Conservation (phyloP, 2,329 filamentous ascomycete genomes). For the Exophiala spinifera region DNA sequence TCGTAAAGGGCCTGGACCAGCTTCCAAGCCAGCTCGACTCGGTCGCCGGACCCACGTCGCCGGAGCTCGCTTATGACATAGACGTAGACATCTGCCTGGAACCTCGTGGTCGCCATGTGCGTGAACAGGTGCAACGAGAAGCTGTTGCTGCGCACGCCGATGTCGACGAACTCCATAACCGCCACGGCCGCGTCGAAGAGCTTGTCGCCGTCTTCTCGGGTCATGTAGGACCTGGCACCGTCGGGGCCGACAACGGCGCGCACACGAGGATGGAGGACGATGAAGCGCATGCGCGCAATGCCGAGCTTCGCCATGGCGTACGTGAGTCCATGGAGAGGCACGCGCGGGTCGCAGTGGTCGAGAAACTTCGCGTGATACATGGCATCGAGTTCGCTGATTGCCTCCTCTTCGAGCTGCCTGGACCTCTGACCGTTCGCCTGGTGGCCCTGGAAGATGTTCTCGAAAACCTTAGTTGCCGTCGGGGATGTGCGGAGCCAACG, state of each 20-base stretch:
- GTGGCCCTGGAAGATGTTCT: constrained; percentile 5
- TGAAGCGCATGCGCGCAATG: constrained; percentile 14
- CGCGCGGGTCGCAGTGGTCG: constrained; percentile 10
- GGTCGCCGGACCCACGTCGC: constrained; percentile 9
- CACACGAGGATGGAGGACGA: constrained; percentile 14
- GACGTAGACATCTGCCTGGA: constrained; percentile 14
- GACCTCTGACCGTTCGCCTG: constrained; percentile 1
- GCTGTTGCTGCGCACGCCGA: constrained; percentile 7
- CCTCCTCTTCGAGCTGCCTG: constrained; percentile 8
- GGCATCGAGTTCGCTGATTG: constrained; percentile 9
- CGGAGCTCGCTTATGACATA: constrained; percentile 13
- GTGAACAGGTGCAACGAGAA: constrained; percentile 15
- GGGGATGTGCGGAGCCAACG: constrained; percentile 3
- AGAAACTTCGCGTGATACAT: constrained; percentile 13
- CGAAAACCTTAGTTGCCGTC: constrained; percentile 1
- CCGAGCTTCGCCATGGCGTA: constrained; percentile 8
- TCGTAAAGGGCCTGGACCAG: constrained; percentile 14
- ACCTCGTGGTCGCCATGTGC: constrained; percentile 10
- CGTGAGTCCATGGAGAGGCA: constrained; percentile 16
- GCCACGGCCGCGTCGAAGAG: constrained; percentile 10
- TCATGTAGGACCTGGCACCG: constrained; percentile 6
- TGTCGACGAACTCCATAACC: constrained; percentile 9
- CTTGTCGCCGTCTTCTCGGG: constrained; percentile 13
- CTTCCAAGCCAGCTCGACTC: constrained; percentile 15
- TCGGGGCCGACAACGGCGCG: constrained; percentile 6